Percentiles rank a stretch among this genome's conserved stretches.
phyloP scores from a whole-genome alignment of 2,329 filamentous ascomycete genomes.

The Aspergillus awamori region DNA sequence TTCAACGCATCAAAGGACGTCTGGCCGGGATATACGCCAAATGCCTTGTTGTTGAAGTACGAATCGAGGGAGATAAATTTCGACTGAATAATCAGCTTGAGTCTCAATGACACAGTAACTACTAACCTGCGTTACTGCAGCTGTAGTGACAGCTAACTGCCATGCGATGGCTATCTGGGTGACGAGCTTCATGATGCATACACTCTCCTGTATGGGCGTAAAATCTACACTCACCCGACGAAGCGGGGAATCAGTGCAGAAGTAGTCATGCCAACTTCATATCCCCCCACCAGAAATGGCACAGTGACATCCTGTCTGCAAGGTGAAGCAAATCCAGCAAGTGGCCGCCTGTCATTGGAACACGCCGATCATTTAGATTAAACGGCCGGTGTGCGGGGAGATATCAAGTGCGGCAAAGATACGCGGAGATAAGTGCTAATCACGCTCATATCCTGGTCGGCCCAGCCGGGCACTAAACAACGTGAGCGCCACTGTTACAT shows the following conservation, averaged over 20 bases:
- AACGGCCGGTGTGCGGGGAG: constrained; percentile 5
- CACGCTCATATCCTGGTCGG: not conserved
- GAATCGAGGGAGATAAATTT: not conserved
- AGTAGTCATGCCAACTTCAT: not conserved
- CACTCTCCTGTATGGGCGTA: no score
- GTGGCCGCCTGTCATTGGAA: not conserved
- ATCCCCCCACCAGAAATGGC: constrained; percentile 2
- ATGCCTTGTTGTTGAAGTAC: constrained; percentile 7
- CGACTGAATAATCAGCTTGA: not conserved
- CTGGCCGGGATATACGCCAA: not conserved
- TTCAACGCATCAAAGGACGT: not conserved
- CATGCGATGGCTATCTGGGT: not conserved
- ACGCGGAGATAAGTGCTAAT: not conserved
- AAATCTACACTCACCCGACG: no score
- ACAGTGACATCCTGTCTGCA: constrained; percentile 4
- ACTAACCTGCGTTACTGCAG: not conserved
- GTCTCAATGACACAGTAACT: not conserved
- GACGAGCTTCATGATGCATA: not conserved
- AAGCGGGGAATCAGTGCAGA: not conserved
- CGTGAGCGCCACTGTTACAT: not conserved
- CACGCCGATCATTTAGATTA: not conserved
- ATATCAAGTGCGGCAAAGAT: not conserved
- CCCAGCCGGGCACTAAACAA: not conserved
- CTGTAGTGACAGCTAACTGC: not conserved
- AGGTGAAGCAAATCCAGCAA: not conserved